Evolutionary conservation across 805 yeast species (phyloP).

Genomic region (Yamadazyma nakazawae): DNA sequence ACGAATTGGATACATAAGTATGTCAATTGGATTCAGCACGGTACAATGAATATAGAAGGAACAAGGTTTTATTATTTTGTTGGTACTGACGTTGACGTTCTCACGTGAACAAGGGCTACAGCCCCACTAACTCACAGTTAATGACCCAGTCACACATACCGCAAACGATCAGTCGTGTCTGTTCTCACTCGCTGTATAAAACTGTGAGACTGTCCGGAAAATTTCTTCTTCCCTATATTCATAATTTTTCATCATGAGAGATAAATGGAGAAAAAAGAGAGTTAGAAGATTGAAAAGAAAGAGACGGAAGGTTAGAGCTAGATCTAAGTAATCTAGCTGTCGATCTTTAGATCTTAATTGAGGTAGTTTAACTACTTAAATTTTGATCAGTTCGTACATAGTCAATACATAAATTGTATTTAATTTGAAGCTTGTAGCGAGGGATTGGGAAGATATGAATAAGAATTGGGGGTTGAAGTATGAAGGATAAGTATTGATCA

Average conservation of each 20-base stretch:
- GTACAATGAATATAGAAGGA: too few relatives aligned
- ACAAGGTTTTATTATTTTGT: too few relatives aligned
- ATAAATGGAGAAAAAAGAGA: conserved; percentile 99
- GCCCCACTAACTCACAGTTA: neutral
- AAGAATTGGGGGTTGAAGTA: too few relatives aligned
- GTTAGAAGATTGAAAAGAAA: conserved; percentile 99
- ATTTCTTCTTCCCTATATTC: conserved; percentile 19
- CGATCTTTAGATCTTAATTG: neutral
- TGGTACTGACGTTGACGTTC: neutral
- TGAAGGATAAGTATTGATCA: too few relatives aligned
- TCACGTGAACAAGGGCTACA: neutral
- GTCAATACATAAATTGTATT: conserved; percentile 8
- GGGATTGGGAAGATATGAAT: neutral
- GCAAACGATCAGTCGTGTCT: conserved; percentile 4
- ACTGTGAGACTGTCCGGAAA: conserved; percentile 3
- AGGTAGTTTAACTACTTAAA: neutral
- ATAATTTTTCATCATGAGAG: conserved; percentile 63
- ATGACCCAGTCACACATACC: conserved; percentile 3
- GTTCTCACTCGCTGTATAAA: conserved; percentile 3
- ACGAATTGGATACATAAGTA: too few relatives aligned
- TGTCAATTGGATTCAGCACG: too few relatives aligned
- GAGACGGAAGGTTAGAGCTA: conserved; percentile 99
- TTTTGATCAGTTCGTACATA: conserved; percentile 5
- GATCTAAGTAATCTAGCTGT: conserved; percentile 86
- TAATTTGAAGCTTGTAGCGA: neutral